Base-by-base conservation (phyloP, 2,329 filamentous ascomycete species). In the Ophiostoma piceae region DNA sequence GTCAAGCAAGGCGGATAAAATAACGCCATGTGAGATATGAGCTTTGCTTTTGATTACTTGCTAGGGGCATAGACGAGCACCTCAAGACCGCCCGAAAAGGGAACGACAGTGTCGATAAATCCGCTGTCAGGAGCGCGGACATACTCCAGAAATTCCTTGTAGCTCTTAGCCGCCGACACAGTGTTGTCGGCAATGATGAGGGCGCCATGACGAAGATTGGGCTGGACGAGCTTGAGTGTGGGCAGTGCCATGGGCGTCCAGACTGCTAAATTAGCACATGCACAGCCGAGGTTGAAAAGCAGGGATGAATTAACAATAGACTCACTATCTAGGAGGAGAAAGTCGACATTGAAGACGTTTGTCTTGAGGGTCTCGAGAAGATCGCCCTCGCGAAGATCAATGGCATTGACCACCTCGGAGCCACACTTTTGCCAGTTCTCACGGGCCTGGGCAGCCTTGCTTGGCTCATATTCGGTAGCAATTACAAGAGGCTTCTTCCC, bases 381-480 rank as follows among this genome's bases (percentile, higher is more conserved):
- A 57, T 57, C 51, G 9, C 51, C 51, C 51, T 57, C 51, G 8
- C 51, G 51, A 22, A 57, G 51, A 26, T 57, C 51, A 9, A 57
- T 57, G 51, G 51, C 60, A 22, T 67, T 76, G 29, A 75, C 73
- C 47, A 77, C 76, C 71, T 70, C 71, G 35, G 43, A 77, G 0
- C 85, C 86, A 2, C 82, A 82, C 67, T 79, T 76, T 35, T 76
- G 77, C 87, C 87, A 89, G 74, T 88, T 77, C 73, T 79, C 77
- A n/a, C 79, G 79, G 6, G 87, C 87, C 67, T 75, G 76, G 2
- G 73, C 77, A 0, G 85, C 85, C 76, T 89, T 89, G 6, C 74
- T 75, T 0, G 78, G 75, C 75, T 89, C 87, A 35, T 87, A 83
- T 76, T 89, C 87, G 0, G 87, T 89, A 0, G 82, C 87, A 74